Percentiles rank a stretch among this genome's conserved stretches.
phyloP scores from a whole-genome alignment of 192 early-diverging fungal genomes.

The Dissophora ornata region DNA sequence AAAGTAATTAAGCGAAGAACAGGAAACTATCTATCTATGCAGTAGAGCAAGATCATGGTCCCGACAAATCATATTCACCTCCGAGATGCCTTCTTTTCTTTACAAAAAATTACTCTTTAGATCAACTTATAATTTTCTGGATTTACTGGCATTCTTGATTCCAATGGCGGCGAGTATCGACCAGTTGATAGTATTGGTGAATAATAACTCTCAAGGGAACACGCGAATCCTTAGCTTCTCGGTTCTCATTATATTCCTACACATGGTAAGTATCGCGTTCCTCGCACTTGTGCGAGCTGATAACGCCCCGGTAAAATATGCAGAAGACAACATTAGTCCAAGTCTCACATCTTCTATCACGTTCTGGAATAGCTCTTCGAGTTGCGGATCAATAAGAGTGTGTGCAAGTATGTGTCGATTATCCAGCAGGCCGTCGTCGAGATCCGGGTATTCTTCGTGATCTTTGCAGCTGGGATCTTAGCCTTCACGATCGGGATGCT shows the following conservation, averaged over 20 bases:
- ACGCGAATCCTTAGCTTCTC: constrained; percentile 13
- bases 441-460: constrained; percentile 20
- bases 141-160: constrained; percentile 3
- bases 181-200: constrained; percentile 8
- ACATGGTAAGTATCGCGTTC: constrained; percentile 23
- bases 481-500: constrained; percentile 19
- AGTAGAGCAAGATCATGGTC: no score
- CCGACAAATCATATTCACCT: no score
- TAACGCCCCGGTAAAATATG: no score
- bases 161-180: constrained; percentile 23
- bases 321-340: no score
- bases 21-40: no score
- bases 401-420: constrained; percentile 22
- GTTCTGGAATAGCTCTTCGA: constrained; percentile 33
- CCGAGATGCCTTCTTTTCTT: no score
- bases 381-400: constrained; percentile 12
- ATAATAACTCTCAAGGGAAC: not conserved
- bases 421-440: not conserved
- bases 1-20: no score
- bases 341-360: no score
- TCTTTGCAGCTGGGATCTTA: constrained; percentile 16
- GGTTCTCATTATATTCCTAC: constrained; percentile 12
- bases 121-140: constrained; percentile 4
- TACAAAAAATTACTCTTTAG: no score
- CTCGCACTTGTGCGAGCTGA: no score